These are phyloP conservation scores for Amaranthus cruentus DNA, from an alignment of 148 eudicot genomes.

Conservation along the genomic window DNA sequence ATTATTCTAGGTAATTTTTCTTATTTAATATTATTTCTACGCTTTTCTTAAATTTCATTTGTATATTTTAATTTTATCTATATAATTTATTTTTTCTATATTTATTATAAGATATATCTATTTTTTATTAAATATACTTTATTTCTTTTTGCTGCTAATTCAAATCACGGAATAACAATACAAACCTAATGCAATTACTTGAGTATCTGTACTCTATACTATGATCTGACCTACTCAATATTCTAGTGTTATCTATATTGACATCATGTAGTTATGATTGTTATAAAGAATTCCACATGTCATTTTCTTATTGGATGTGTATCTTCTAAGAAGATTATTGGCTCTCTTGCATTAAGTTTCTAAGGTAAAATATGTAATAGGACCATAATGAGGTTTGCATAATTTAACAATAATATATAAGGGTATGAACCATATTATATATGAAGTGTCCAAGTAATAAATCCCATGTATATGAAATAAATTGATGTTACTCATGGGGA, in stretches of 20 bases:
- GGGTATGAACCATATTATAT: background rate
- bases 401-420: background rate
- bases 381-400: background rate
- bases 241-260: conserved; percentile 25
- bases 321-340: conserved; percentile 35
- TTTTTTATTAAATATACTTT: no score
- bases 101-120: background rate
- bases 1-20: no score
- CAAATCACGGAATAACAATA: background rate
- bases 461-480: background rate
- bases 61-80: background rate
- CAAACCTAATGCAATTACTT: conserved; percentile 3
- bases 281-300: conserved; percentile 24
- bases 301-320: conserved; percentile 19
- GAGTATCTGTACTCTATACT: conserved; percentile 18
- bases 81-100: background rate
- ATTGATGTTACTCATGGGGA: no score
- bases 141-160: no score
- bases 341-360: background rate
- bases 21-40: no score
- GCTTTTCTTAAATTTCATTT: background rate
- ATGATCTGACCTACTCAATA: conserved; percentile 34
- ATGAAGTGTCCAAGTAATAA: background rate
- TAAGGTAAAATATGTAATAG: background rate
- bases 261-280: conserved; percentile 22